Evolutionary conservation across 1,284 basidiomycete species (phyloP).

Genomic region (Ceratobasidium sp.): DNA sequence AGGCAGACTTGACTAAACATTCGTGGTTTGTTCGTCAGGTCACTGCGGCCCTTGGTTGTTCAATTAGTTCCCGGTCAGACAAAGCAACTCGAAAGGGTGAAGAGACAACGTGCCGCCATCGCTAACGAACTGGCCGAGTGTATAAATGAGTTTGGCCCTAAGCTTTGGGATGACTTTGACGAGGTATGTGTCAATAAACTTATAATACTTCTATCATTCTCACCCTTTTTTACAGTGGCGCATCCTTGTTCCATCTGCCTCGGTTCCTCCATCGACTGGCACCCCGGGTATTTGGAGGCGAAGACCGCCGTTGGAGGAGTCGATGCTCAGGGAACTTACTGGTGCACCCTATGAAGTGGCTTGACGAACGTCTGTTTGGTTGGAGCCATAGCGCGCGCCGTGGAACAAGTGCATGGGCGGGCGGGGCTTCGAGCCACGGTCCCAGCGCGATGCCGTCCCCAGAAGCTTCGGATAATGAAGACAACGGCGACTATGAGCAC

Average conservation of each 20-base stretch:
- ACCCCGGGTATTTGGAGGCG: slow-evolving; percentile 72
- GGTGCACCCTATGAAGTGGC: slow-evolving; percentile 84
- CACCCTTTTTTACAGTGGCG: slow-evolving; percentile 61
- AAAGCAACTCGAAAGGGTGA: slow-evolving; percentile 79
- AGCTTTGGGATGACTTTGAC: slow-evolving; percentile 86
- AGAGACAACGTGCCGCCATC: slow-evolving; percentile 78
- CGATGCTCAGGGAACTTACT: slow-evolving; percentile 77
- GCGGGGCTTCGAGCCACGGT: slow-evolving; percentile 59
- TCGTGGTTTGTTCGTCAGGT: slow-evolving; percentile 58
- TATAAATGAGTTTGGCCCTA: slow-evolving; percentile 90
- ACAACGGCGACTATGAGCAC: slow-evolving; percentile 77
- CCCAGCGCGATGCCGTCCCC: slow-evolving; percentile 69
- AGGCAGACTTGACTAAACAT: slow-evolving; percentile 57
- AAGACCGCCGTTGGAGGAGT: slow-evolving; percentile 74
- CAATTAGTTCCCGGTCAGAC: slow-evolving; percentile 93
- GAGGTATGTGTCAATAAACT: slow-evolving; percentile 57
- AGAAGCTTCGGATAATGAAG: slow-evolving; percentile 67
- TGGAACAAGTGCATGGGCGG: slow-evolving; percentile 81
- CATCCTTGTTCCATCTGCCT: slow-evolving; percentile 82
- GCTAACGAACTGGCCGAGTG: slow-evolving; percentile 87
- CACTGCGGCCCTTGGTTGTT: slow-evolving; percentile 88
- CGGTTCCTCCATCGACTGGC: slow-evolving; percentile 75
- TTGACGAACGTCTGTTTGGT: slow-evolving; percentile 91
- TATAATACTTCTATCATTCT: slow-evolving; percentile 32
- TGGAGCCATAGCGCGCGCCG: slow-evolving; percentile 78